Evolutionary conservation across 768 basidiomycete genomes (phyloP).

Genomic region (Pleurotus pulmonarius): DNA sequence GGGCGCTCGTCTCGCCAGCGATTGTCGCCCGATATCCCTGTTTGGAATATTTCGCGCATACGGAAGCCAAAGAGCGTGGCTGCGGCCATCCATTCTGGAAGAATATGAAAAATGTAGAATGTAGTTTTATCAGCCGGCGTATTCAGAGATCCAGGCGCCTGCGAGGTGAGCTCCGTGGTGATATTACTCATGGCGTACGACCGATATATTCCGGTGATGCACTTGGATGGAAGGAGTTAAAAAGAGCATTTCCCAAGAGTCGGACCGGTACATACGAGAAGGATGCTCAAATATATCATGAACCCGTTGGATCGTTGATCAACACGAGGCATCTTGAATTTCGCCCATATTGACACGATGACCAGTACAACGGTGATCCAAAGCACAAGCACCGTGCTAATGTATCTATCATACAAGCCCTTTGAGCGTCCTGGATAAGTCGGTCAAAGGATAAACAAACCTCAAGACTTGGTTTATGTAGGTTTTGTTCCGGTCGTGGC

Average conservation of each 20-base stretch:
- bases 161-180: conserved; percentile 21
- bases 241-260: too few relatives aligned
- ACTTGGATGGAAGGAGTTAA: conserved; percentile 8
- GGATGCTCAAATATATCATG: conserved; percentile 15
- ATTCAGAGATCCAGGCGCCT: conserved; percentile 22
- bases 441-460: neutral
- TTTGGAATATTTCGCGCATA: conserved; percentile 22
- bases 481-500: conserved; percentile 13
- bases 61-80: conserved; percentile 19
- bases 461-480: conserved; percentile 16
- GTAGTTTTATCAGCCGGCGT: conserved; percentile 19
- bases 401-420: conserved; percentile 16
- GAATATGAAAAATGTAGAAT: conserved; percentile 30
- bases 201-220: conserved; percentile 26
- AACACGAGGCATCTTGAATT: conserved; percentile 16
- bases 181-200: conserved; percentile 24
- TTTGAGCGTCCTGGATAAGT: neutral
- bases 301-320: conserved; percentile 16
- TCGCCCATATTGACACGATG: conserved; percentile 18
- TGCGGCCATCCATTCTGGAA: conserved; percentile 27
- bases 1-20: conserved; percentile 20
- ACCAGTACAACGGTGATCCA: conserved; percentile 16
- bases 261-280: conserved; percentile 17
- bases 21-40: conserved; percentile 20
- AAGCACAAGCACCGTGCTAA: conserved; percentile 22